These are phyloP conservation scores for Coemansia sp. DNA, from an alignment of 192 early-diverging fungal species.

Conservation along the genomic window DNA sequence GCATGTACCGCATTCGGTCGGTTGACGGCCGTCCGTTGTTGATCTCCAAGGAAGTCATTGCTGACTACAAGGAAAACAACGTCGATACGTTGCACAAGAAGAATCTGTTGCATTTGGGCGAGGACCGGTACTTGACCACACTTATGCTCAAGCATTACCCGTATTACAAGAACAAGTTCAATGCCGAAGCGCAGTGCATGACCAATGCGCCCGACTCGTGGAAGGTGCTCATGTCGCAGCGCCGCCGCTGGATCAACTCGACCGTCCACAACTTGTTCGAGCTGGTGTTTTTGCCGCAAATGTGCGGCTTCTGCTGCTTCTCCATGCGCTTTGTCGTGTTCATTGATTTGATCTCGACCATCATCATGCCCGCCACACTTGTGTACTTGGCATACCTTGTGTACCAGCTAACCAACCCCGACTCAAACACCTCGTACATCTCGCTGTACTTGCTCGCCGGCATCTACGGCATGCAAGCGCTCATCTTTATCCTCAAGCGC, in stretches of 20 bases:
- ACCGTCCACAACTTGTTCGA: constrained; percentile 98
- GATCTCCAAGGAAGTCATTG: constrained; percentile 77
- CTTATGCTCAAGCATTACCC: constrained; percentile 97
- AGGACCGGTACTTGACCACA: constrained; percentile 97
- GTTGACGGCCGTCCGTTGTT: constrained; percentile 84
- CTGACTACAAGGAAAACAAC: constrained; percentile 86
- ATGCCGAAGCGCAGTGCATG: constrained; percentile 86
- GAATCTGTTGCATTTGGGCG: constrained; percentile 95
- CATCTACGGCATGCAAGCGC: constrained; percentile 86
- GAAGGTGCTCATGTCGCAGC: constrained; percentile 92
- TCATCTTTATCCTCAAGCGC: constrained; percentile 84
- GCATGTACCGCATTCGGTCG: constrained; percentile 95
- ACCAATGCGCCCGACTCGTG: constrained; percentile 93
- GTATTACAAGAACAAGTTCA: constrained; percentile 88
- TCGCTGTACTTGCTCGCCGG: constrained; percentile 81
- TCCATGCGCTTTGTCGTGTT: constrained; percentile 97
- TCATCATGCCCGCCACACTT: constrained; percentile 89
- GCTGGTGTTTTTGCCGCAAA: constrained; percentile 84
- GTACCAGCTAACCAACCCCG: constrained; percentile 59
- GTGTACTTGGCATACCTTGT: constrained; percentile 88
- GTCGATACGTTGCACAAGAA: constrained; percentile 98
- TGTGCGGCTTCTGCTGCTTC: constrained; percentile 98
- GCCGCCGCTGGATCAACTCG: constrained; percentile 99
- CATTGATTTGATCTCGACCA: constrained; percentile 88
- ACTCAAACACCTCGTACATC: constrained; percentile 68